Evolutionary conservation across 805 yeast species (phyloP), one percentile per base, ranked within the genome.

Genomic region (Ogataea glucozyma): DNA sequence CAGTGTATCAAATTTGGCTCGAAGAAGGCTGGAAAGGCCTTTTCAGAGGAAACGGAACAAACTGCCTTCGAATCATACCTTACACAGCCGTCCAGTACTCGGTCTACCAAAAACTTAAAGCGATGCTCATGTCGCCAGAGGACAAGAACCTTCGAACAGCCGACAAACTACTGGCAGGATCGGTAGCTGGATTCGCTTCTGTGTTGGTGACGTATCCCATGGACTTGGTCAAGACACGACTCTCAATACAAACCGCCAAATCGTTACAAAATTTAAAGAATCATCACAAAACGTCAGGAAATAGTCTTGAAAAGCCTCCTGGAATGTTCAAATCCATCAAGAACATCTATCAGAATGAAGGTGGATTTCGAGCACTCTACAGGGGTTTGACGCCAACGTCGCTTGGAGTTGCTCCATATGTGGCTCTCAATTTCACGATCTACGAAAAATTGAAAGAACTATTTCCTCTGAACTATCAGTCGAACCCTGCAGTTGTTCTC

Each of bases 341-440:
- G 26, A 66, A 71, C 13, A 88, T 89, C 16, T 87, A 85, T 64
- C 56, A 53, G 12, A 75, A 72, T 12, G 99, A 91, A 65, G 98
- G 98, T 26, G 96, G 97, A 0, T 18, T 88, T 7, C 47, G 59
- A 2, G 95, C 89, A 0, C 69, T 91, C 12, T 91, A 87, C 60
- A 72, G 90, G 39, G 99, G 99, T 3, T 71, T 90, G 10, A 70
- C 83, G 48, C 96, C 98, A n/a, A 91, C 98, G 0, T 79, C 90
- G 1, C 66, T 87, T 44, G 97, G 98, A 1, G 97, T 93, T 16
- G 97, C 96, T 1, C 97, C 98, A 1, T 93, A 90, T 58, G 97
- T 88, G 23, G 96, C 96, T 4, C 76, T 91, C 40, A 91, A 90
- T 65, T 91, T 91, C 61, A 84, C 96, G 2, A 80, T 88, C 34